A percentile compares a stretch with the other conserved stretches of the same genome.
phyloP scores from a whole-genome alignment of 352 stramenopile species.

The Globisporangium megalacanthum region DNA sequence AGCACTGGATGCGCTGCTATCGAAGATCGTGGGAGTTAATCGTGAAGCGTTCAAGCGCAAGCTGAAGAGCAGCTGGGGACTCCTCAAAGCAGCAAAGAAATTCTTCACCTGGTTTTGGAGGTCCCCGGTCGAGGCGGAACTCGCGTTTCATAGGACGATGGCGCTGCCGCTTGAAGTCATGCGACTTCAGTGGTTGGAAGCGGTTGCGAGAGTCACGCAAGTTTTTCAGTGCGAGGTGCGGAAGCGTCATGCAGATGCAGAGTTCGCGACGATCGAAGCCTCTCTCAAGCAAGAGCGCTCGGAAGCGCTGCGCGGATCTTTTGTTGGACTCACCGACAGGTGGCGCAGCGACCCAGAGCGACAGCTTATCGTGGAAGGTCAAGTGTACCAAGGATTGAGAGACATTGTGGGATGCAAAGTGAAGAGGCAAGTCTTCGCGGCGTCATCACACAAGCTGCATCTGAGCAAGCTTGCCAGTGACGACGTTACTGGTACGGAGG shows the following conservation, averaged over 20 bases:
- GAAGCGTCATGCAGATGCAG: neutral
- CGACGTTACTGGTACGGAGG: neutral
- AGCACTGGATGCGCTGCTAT: no score
- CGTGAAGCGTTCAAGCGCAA: no score
- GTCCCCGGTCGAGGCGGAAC: neutral
- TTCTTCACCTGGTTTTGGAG: neutral
- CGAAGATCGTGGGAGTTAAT: no score
- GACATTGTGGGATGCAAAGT: neutral
- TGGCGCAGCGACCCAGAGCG: neutral
- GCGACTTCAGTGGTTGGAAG: constrained; percentile 24
- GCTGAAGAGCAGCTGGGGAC: no score
- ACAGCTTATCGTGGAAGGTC: neutral
- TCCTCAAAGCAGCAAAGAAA: neutral
- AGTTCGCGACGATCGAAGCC: neutral
- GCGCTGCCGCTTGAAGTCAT: constrained; percentile 13
- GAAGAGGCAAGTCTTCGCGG: neutral
- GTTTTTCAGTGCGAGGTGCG: constrained; percentile 8
- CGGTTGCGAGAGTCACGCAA: constrained; percentile 19
- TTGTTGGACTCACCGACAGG: neutral
- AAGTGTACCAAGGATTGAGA: neutral
- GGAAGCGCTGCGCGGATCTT: neutral
- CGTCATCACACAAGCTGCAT: constrained; percentile 4
- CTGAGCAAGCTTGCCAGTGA: constrained; percentile 7
- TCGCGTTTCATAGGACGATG: constrained; percentile 7
- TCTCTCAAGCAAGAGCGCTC: neutral